phyloP scores from a whole-genome alignment of 2,329 filamentous ascomycete genomes.

The Massarina eburnea region DNA sequence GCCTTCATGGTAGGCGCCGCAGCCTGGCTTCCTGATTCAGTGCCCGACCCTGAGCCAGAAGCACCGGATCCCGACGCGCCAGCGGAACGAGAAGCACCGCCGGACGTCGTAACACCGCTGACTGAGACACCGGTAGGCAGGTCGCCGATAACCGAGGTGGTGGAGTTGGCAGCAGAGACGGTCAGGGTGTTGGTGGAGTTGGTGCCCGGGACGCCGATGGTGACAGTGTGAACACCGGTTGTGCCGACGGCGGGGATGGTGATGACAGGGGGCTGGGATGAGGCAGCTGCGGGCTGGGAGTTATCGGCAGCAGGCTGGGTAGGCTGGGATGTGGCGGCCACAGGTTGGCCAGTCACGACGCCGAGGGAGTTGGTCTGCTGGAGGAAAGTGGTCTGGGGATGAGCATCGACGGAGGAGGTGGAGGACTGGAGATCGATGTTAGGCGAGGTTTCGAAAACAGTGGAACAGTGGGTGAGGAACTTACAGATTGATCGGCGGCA shows the following conservation, averaged over 20 bases:
- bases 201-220: conserved; percentile 24
- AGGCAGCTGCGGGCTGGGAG: conserved; percentile 13
- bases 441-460: background rate
- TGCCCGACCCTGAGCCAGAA: conserved; percentile 13
- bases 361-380: conserved; percentile 37
- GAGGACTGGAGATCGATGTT: conserved; percentile 9
- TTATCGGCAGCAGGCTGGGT: conserved; percentile 30
- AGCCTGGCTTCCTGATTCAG: conserved; percentile 18
- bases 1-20: conserved; percentile 35
- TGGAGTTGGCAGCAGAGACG: conserved; percentile 40
- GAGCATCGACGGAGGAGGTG: conserved; percentile 27
- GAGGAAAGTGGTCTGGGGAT: conserved; percentile 33
- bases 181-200: conserved; percentile 32
- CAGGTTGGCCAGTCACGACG: conserved; percentile 35
- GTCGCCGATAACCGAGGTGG: conserved; percentile 25
- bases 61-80: conserved; percentile 12
- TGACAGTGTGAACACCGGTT: conserved; percentile 38
- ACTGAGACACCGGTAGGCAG: conserved; percentile 7
- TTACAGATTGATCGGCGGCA: conserved; percentile 18
- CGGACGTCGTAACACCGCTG: conserved; percentile 10
- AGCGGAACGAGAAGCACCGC: conserved; percentile 6
- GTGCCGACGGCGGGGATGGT: conserved; percentile 39
- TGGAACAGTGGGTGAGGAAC: background rate
- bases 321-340: conserved; percentile 27
- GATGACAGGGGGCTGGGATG: conserved; percentile 23